Conservation (phyloP, 176 grass and related monocot genomes). For the Chloris gayana region DNA sequence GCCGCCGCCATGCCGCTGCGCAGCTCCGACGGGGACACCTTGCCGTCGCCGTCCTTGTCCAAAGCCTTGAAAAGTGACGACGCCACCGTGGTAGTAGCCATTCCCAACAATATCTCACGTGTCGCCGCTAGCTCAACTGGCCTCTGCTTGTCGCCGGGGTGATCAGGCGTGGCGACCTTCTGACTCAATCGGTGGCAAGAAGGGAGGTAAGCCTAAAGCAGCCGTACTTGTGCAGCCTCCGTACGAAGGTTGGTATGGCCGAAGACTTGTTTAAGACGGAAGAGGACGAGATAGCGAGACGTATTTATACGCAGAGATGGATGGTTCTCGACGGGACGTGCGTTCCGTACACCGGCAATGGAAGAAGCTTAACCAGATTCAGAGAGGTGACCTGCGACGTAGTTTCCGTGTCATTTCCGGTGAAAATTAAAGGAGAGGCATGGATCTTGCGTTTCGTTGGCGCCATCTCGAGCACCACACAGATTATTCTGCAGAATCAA, state of each 20-base stretch:
- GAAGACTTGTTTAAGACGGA: background rate
- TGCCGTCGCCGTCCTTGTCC: conserved; percentile 66
- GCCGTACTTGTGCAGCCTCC: background rate
- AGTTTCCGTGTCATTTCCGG: background rate
- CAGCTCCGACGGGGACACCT: conserved; percentile 56
- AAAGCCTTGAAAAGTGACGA: conserved; percentile 36
- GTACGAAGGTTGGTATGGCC: background rate
- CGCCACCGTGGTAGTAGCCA: background rate
- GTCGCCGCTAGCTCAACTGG: background rate
- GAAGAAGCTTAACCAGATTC: background rate
- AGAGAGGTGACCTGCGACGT: background rate
- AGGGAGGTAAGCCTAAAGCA: background rate
- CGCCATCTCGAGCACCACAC: background rate
- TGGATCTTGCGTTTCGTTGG: background rate
- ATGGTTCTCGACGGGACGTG: background rate
- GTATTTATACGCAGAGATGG: background rate
- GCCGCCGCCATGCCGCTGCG: conserved; percentile 17
- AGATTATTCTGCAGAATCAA: background rate
- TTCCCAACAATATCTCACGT: background rate
- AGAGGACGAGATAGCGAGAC: background rate
- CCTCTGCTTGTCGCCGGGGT: background rate
- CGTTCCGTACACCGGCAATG: background rate
- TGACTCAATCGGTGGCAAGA: background rate
- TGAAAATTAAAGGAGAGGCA: background rate
- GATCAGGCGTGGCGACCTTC: background rate